Evolutionary conservation across 768 basidiomycete genomes (phyloP), one percentile per base, ranked within the genome.

Genomic region (Tubosaeta sp.): DNA sequence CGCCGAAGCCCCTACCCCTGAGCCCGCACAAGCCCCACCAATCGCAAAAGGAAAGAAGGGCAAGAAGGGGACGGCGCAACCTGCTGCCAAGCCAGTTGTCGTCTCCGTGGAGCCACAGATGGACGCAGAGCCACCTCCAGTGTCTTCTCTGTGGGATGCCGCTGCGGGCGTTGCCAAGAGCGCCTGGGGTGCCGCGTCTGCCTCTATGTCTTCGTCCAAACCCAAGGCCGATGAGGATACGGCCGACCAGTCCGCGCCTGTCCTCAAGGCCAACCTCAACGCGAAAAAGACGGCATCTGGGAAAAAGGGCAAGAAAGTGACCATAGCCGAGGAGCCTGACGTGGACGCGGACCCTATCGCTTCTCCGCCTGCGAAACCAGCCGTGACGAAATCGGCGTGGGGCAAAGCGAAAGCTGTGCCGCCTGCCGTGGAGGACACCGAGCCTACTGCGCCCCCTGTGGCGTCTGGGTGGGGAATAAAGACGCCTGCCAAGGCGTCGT

Each of bases 221-320:
- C 14, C 22, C 33, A 59, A 43, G 39, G n/a, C 41, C 43, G 47
- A 6, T 3, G 63, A 53, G 5, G 29, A 29, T 29, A 9, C 6
- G 29, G 4, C 29, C 26, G 34, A 16, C 12, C 56, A 43, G 4
- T 22, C 25, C 43, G 56, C 27, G 49, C 25, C 27, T 8, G 45
- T 43, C 27, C 53, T 45, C 10, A 58, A 38, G 55, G 41, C 44
- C 1, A 59, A 12, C 14, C 26, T n/a, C 34, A 42, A 22, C 8
- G 10, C 56, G 25, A 66, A 65, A 49, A 65, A 63, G 17, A 1
- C 39, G 2, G 11, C 10, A 0, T 4, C 53, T 4, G 19, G 47
- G 33, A 68, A 64, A 47, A 66, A 59, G 50, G 54, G 62, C 14
- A 67, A 61, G 50, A 53, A 51, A 19, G 68, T 65, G 45, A 68